Base-by-base conservation (phyloP, 2,329 filamentous ascomycete species). In the Scedosporium dehoogii region DNA sequence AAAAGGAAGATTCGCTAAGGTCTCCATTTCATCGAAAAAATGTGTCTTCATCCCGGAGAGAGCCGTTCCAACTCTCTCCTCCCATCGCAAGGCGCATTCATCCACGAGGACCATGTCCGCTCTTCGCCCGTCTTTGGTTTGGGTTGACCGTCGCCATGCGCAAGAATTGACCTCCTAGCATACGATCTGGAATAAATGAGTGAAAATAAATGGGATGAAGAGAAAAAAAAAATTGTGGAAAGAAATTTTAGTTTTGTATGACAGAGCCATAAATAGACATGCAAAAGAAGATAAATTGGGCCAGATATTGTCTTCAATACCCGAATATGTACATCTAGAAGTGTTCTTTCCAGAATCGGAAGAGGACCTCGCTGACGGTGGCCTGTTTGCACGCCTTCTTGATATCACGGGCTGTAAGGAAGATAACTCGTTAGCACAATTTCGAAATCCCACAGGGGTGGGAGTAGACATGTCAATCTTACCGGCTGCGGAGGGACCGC, bases 301-400 rank as follows among this genome's bases (percentile, higher is more conserved):
- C 25, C 23, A n/a, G 21, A 61, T 42, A 48, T 58, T 16, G 56
- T 41, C n/a, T 27, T 18, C 29, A 60, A 44, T n/a, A 29, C 12
- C 23, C 42, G 44, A 64, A 66, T 48, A 67, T 66, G 42, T 68
- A 67, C 62, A 58, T 21, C 70, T 81, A 88, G 72, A 88, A 88
- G 72, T 99, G 93, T 76, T 99, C 94, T 79, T 99, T 99, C 94
- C 94, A 99, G 81, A 99, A 99, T 69, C 91, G 90, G 79, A 97
- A 99, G 70, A 87, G 85, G 63, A 99, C 91, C 68, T 96, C 90
- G 65, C 84, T 84, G 44, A 84, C 86, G 12, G 86, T 90, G 16
- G 88, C 88, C 61, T 79, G 74, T 70, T 88, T 89, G 67, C 90
- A 89, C 16, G 93, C 92, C 71, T 85, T 85, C 75, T 90, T 88